Evolutionary conservation across 1,284 basidiomycete genomes (phyloP), one percentile per base, ranked within the genome.

Genomic region (Tilletia horrida): DNA sequence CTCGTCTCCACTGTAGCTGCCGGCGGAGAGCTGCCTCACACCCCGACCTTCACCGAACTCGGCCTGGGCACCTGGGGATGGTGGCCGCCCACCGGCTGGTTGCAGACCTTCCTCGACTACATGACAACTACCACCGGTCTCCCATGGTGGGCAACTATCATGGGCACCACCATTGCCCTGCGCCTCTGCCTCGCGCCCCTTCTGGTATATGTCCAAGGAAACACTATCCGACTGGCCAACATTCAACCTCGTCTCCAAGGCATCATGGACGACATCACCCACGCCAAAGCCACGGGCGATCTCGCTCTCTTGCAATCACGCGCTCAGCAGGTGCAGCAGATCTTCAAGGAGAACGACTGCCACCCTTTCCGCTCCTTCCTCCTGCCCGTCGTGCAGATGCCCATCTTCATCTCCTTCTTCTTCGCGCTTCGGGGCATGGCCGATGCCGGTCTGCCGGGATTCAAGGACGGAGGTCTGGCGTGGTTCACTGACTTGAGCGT

Each of bases 381-480:
- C 13, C 84, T 87, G 62, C 88, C 89, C 7, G 79, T 92, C 65
- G 75, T 89, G 2, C 92, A 96, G 81, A 83, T 93, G 50, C 88
- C 92, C 0, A 84, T 93, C 61, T 90, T 91, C 71, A 84, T 97
- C 62, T 88, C 89, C 31, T 85, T 93, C 84, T 98, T 97, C 86
- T 89, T 93, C 73, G 92, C 88, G 16, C 82, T 97, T 61, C 87
- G 88, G 80, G 84, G 84, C 45, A 86, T 97, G 84, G 90, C 89
- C 67, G 84, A 85, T 62, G 82, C 88, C 27, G 91, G 90, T 0
- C 79, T 95, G 35, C 85, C 86, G 55, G 90, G 90, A 81, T 83
- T 97, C 74, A 86, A 87, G 73, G 84, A 88, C 70, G 93, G 92
- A 68, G 93, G 94, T 0, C 83, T 93, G 18, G 84, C 83, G 52